Base-by-base conservation (phyloP, 148 eudicot species). In the Amaranthus palmeri region DNA sequence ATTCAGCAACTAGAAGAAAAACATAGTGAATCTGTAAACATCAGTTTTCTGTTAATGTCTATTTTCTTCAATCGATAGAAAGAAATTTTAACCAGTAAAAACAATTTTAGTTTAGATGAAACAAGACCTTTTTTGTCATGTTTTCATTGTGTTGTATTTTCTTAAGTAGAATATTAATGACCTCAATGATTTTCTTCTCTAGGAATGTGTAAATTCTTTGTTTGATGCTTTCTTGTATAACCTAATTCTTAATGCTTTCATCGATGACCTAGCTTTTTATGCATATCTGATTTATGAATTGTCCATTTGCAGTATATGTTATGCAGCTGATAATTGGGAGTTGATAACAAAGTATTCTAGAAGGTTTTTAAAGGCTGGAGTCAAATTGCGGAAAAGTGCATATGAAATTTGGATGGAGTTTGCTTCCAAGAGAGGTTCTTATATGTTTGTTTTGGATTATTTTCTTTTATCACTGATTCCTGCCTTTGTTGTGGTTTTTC, bases 361-460 rank as follows among this genome's bases (percentile, higher is more conserved):
- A 82, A 82, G 85, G 77, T 96, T 92, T 68, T 67, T 82, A 71
- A 85, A 65, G 77, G 87, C 84, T 44, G 96, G 95, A 78, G 93
- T 87, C 14, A 90, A 87, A 46, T 84, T 96, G 67, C 83, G 99
- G 51, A 86, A 82, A 76, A 74, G 83, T 74, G 77, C 97, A 62
- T 92, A 90, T 77, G 96, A 86, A 52, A 47, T 61, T 25, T 96
- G 97, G 96, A 86, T 92, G 96, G 89, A 79, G 42, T 88, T 87
- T 80, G 86, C 96, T 80, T 90, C 91, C 52, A 88, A 76, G 76
- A 84, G 73, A 88, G 97, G 97, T 96, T 45, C 77, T 44, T 44
- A 42, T 60, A 50, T n/a, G 69, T 52, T 51, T 44, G 15, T 47
- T 52, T 70, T 76, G 13, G 61, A 42, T 48, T 64, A 6, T 47